Percentiles rank a stretch among this genome's conserved stretches.
Conservation (phyloP, 768 basidiomycete species). For the Mrakia hoshinonis region DNA sequence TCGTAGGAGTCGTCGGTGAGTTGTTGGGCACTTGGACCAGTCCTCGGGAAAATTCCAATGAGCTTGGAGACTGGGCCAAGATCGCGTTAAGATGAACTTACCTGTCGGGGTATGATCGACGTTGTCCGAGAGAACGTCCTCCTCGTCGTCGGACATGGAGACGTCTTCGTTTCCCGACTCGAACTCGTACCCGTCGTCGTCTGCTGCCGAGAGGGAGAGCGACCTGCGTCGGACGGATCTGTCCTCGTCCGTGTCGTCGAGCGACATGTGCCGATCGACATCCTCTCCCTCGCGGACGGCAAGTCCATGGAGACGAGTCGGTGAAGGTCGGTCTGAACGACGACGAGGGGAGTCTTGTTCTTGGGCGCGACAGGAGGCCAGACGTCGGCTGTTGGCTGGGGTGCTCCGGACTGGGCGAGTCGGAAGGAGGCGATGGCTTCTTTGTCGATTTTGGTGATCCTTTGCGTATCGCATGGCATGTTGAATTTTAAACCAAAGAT, state of each 20-base stretch:
- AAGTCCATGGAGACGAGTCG: too few species aligned
- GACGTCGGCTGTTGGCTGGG: too few species aligned
- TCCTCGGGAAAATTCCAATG: too few species aligned
- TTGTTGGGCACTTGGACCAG: background rate
- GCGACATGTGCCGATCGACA: background rate
- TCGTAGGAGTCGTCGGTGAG: background rate
- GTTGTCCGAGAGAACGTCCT: background rate
- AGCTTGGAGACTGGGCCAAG: background rate
- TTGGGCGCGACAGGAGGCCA: too few species aligned
- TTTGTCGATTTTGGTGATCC: too few species aligned
- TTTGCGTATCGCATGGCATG: too few species aligned
- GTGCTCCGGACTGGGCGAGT: too few species aligned
- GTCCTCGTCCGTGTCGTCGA: constrained; percentile 15
- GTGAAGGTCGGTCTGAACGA: too few species aligned
- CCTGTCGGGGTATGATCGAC: background rate
- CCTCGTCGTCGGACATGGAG: constrained; percentile 4
- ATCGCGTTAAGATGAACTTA: background rate
- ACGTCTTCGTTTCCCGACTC: background rate
- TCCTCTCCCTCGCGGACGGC: background rate
- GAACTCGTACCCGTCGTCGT: background rate
- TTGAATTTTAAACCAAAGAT: too few species aligned
- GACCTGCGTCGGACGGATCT: background rate
- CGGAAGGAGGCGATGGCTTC: too few species aligned
- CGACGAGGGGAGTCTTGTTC: too few species aligned
- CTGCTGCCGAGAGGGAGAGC: background rate